Evolutionary conservation across 495 filamentous ascomycete species (phyloP).

Genomic region (Talaromyces ruber): DNA sequence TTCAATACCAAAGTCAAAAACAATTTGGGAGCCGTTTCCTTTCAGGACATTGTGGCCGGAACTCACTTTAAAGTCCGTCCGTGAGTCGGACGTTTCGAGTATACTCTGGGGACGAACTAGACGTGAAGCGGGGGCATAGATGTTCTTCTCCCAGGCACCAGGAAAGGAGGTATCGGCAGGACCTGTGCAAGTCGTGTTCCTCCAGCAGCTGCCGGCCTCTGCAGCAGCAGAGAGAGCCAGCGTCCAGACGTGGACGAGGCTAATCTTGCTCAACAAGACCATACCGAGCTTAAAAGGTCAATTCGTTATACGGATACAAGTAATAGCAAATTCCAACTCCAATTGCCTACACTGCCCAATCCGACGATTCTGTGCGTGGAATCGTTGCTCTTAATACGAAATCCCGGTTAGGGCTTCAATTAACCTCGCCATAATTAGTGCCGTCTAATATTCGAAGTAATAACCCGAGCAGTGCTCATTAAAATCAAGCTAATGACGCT

Average conservation of each 20-base stretch:
- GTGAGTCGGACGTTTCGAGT: constrained; percentile 26
- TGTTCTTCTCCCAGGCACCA: constrained; percentile 53
- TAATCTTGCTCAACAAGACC: background rate
- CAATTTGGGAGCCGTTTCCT: constrained; percentile 38
- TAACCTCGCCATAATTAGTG: background rate
- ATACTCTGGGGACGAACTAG: constrained; percentile 41
- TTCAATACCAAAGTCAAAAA: constrained; percentile 52
- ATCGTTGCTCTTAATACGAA: background rate
- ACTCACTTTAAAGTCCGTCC: background rate
- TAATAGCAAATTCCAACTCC: background rate
- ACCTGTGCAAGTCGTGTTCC: constrained; percentile 46
- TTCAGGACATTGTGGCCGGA: constrained; percentile 18
- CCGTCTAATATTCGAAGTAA: background rate
- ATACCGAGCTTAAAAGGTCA: background rate
- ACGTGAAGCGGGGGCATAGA: constrained; percentile 47
- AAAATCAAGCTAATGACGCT: background rate
- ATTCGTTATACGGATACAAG: background rate
- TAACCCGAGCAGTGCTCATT: background rate
- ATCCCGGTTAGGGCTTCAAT: background rate
- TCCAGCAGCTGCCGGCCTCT: constrained; percentile 42
- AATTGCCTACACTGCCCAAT: background rate
- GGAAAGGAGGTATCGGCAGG: constrained; percentile 43
- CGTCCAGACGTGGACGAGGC: constrained; percentile 1
- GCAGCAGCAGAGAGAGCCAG: constrained; percentile 12
- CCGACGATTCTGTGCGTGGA: background rate